These are phyloP conservation scores for Dictyostelium capitatum DNA, from an alignment of 78 protist genomes.

Conservation along the genomic window DNA sequence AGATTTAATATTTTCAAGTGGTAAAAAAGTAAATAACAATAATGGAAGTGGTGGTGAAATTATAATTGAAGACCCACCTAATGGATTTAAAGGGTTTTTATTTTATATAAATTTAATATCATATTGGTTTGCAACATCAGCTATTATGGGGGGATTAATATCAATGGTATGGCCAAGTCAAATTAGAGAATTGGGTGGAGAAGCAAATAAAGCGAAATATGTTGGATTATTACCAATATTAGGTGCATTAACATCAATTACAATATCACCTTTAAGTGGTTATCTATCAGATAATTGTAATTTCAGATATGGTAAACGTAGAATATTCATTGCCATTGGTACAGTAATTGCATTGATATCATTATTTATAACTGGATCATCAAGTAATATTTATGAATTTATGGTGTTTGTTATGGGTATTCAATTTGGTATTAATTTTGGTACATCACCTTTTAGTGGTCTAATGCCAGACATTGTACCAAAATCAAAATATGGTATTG, in stretches of 20 bases:
- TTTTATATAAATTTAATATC: conserved; percentile 32
- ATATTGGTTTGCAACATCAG: conserved; percentile 40
- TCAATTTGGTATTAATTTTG: conserved; percentile 65
- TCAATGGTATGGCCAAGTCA: conserved; percentile 53
- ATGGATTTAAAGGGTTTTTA: background rate
- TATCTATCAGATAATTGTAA: conserved; percentile 36
- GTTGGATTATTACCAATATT: conserved; percentile 21
- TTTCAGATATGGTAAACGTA: conserved; percentile 12
- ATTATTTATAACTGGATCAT: background rate
- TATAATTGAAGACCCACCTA: background rate
- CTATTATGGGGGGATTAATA: conserved; percentile 30
- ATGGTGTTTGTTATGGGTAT: background rate
- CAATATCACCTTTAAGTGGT: conserved; percentile 16
- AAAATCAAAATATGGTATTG: conserved; percentile 21
- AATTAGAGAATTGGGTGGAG: conserved; percentile 19
- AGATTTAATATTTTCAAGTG: conserved; percentile 22
- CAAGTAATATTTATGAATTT: background rate
- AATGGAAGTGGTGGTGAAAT: background rate
- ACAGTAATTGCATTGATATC: background rate
- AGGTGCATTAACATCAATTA: conserved; percentile 11
- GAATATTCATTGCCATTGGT: conserved; percentile 23
- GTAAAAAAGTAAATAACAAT: too few species aligned
- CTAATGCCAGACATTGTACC: conserved; percentile 52
- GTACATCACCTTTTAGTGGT: conserved; percentile 15
- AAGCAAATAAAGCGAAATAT: conserved; percentile 34